phyloP scores from a whole-genome alignment of 75 land plant genomes.

The Pseudotsuga menziesii region DNA sequence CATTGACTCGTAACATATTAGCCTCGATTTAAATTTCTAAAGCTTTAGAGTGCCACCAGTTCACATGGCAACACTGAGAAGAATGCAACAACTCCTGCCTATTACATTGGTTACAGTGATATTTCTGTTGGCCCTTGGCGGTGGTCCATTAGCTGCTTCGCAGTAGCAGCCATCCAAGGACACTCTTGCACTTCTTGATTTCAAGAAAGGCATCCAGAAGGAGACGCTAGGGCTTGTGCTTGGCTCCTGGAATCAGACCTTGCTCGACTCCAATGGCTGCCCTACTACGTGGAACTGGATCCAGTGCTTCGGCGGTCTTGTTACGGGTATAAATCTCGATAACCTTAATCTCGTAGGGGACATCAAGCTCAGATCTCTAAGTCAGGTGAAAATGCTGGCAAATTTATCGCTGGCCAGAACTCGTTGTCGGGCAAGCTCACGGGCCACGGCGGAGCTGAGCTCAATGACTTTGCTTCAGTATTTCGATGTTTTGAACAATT shows the following conservation, averaged over 20 bases:
- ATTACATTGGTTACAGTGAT: too few species aligned
- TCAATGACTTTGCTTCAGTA: constrained; percentile 29
- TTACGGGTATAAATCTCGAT: constrained; percentile 27
- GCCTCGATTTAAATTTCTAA: too few species aligned
- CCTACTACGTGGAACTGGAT: constrained; percentile 43
- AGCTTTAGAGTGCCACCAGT: too few species aligned
- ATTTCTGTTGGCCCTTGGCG: not conserved
- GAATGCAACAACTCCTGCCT: too few species aligned
- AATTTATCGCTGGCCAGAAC: constrained; percentile 48
- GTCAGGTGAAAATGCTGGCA: constrained; percentile 22
- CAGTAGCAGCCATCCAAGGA: constrained; percentile 10
- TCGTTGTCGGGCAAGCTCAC: constrained; percentile 39
- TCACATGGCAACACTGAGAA: too few species aligned
- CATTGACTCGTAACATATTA: too few species aligned
- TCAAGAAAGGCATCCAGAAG: constrained; percentile 41
- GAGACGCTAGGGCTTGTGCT: constrained; percentile 32
- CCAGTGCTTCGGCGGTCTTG: constrained; percentile 28
- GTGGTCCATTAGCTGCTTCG: not conserved
- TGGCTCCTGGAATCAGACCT: constrained; percentile 23
- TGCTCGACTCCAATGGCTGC: constrained; percentile 13
- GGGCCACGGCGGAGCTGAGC: constrained; percentile 38
- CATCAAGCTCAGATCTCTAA: constrained; percentile 38
- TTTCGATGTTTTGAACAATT: constrained; percentile 51
- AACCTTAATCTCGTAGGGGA: constrained; percentile 43
- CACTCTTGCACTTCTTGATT: constrained; percentile 35